Base-by-base conservation (phyloP, 306 rosid species). In the Vachellia pachyceras region DNA sequence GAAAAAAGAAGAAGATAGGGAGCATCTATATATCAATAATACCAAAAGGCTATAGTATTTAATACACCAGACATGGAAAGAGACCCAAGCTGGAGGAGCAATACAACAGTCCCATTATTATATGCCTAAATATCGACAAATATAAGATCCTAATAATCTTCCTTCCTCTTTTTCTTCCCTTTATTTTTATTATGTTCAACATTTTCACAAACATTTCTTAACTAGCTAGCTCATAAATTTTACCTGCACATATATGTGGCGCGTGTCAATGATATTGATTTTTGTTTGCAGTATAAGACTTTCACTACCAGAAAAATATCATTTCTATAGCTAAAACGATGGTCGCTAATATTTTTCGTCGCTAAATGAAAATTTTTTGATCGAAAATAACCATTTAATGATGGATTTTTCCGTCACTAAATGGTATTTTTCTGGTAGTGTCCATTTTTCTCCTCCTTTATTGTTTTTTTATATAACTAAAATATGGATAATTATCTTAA, bases 1-100 rank as follows among this genome's bases (percentile, higher is more conserved):
- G n/a, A n/a, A n/a, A n/a, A n/a, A n/a, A n/a, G n/a, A n/a, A n/a
- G n/a, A n/a, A n/a, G n/a, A n/a, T n/a, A n/a, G 49, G 76, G 44
- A 72, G 40, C 79, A 80, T 76, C 68, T 37, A 81, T n/a, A n/a
- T n/a, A n/a, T 74, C 83, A 82, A 82, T 69, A 84, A 83, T 75
- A 61, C 57, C 57, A 75, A 82, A 85, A 69, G 86, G 39, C 84
- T 79, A 80, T 77, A 74, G 89, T 82, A 90, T 87, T 87, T 85
- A 85, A 79, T 84, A 40, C 91, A 74, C 72, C 87, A 80, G 91
- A 86, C 90, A 88, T 75, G 84, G 93, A 88, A 88, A 90, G 85
- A 77, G 91, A 90, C 90, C 17, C 46, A 55, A 84, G 83, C 85
- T 82, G 80, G 80, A 63, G 72, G 76, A 68, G 80, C 88, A 82